Evolutionary conservation across 2,329 filamentous ascomycete genomes (phyloP).

Genomic region (Fusarium illudens): DNA sequence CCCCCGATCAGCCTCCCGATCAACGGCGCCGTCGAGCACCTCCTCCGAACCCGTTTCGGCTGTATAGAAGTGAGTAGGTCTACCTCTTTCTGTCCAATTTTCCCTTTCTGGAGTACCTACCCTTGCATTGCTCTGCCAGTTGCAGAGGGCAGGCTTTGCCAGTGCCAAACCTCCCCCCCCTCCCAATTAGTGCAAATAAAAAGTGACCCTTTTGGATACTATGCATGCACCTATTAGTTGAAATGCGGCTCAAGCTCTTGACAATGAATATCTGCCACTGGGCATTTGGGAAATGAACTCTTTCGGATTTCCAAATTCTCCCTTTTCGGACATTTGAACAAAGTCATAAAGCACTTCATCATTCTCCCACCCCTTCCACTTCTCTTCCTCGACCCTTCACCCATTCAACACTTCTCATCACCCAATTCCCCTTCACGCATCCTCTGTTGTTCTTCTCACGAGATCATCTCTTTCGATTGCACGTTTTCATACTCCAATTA

Average conservation of each 20-base stretch:
- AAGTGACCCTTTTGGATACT: not conserved
- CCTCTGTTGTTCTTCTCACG: not conserved
- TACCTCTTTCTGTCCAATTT: not conserved
- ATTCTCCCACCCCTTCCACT: not conserved
- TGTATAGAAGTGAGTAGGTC: slow-evolving; percentile 48
- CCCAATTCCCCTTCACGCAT: not conserved
- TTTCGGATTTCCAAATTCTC: not conserved
- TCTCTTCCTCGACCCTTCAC: not conserved
- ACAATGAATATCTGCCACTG: not conserved
- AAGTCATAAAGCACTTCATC: not conserved
- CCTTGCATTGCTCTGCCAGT: not conserved
- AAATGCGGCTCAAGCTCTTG: not conserved
- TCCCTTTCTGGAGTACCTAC: not conserved
- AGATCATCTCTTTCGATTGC: not conserved
- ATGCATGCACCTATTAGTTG: not conserved
- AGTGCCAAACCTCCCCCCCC: slow-evolving; percentile 11
- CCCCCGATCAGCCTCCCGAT: slow-evolving; percentile 41
- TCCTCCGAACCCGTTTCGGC: slow-evolving; percentile 49
- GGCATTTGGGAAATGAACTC: not conserved
- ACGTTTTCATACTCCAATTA: not conserved
- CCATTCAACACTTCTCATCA: not conserved
- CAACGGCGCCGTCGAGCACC: slow-evolving; percentile 40
- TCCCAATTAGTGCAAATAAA: slow-evolving; percentile 16
- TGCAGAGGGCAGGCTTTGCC: slow-evolving; percentile 8
- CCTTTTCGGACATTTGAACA: not conserved